Percentiles rank a stretch among this genome's conserved stretches.
Evolutionary conservation across 2,329 filamentous ascomycete genomes (phyloP).

Genomic region (Penicillium sp.): DNA sequence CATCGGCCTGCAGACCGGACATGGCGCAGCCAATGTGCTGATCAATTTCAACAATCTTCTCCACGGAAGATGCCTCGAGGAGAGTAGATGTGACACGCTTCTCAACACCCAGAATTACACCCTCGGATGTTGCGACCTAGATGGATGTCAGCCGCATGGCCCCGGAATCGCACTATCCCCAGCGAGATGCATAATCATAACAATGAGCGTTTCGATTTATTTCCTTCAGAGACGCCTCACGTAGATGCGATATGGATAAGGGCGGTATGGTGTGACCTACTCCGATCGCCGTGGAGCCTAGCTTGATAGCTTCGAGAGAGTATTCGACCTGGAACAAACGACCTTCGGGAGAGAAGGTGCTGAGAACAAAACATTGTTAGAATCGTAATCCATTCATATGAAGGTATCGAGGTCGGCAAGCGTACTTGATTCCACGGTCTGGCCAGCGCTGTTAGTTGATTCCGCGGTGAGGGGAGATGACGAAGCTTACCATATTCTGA

Average conservation of each 20-base stretch:
- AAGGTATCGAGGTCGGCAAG: slow-evolving; percentile 20
- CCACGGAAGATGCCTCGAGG: slow-evolving; percentile 94
- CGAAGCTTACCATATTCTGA: slow-evolving; percentile 91
- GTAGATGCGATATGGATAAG: not conserved
- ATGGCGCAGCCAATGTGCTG: slow-evolving; percentile 98
- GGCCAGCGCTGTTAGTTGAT: slow-evolving; percentile 20
- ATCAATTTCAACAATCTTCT: slow-evolving; percentile 99
- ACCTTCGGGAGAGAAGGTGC: slow-evolving; percentile 99
- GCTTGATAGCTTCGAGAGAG: slow-evolving; percentile 99
- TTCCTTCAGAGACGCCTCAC: not conserved
- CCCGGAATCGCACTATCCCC: not conserved
- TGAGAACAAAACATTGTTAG: slow-evolving; percentile 43
- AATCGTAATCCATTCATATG: slow-evolving; percentile 10
- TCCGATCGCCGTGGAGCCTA: slow-evolving; percentile 96
- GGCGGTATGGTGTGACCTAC: slow-evolving; percentile 48
- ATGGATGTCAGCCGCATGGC: slow-evolving; percentile 17
- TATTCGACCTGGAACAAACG: slow-evolving; percentile 99
- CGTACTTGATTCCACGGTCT: slow-evolving; percentile 98
- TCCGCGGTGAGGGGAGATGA: slow-evolving; percentile 20
- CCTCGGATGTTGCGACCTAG: slow-evolving; percentile 84
- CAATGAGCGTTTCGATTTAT: not conserved
- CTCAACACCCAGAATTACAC: slow-evolving; percentile 95
- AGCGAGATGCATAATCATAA: not conserved
- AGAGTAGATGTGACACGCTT: slow-evolving; percentile 98
- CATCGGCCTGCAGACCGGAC: slow-evolving; percentile 96